Evolutionary conservation across 2,329 filamentous ascomycete genomes (phyloP), one percentile per base, ranked within the genome.

Genomic region (Fusarium dlaminii): DNA sequence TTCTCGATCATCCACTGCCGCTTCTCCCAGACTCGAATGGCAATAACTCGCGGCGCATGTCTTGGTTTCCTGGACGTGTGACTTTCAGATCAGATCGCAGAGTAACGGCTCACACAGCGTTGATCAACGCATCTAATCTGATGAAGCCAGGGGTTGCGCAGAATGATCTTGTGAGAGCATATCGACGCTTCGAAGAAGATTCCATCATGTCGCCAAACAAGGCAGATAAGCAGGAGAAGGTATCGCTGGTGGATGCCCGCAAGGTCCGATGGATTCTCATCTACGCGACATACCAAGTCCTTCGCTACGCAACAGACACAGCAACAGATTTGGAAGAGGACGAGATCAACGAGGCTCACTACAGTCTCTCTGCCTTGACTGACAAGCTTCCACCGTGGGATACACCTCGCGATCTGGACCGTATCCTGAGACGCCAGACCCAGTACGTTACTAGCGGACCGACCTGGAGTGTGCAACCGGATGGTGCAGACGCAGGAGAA

Each of bases 181-280:
- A 95, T 77, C 86, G 89, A 8, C 86, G 85, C 6, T 96, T 95
- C 63, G 94, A 96, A 77, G 88, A 90, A 59, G 86, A 90, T 12
- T 86, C 85, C 13, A 80, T 88, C 27, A 81, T 86, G 54, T 81
- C 82, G 1, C 85, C 87, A 5, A 83, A 84, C 27, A 90, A 88
- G 68, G 83, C 84, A 2, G 89, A 92, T 66, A 90, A 89, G 64
- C 68, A 80, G 11, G 88, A 90, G 40, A 90, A 89, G 77, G 77
- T 84, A 6, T 81, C 81, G 0, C 82, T 90, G 17, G 84, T 87
- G 14, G 93, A 96, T 72, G 92, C 90, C 3, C 90, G 94, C 45
- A 95, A 94, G 80, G 88, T 95, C 22, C 87, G 93, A 43, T 96
- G 93, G 93, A 89, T 95, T 36, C 79, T 95, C 40, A 87, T 96